Conservation (phyloP, 2,329 filamentous ascomycete genomes). For the Neonectria hederae region DNA sequence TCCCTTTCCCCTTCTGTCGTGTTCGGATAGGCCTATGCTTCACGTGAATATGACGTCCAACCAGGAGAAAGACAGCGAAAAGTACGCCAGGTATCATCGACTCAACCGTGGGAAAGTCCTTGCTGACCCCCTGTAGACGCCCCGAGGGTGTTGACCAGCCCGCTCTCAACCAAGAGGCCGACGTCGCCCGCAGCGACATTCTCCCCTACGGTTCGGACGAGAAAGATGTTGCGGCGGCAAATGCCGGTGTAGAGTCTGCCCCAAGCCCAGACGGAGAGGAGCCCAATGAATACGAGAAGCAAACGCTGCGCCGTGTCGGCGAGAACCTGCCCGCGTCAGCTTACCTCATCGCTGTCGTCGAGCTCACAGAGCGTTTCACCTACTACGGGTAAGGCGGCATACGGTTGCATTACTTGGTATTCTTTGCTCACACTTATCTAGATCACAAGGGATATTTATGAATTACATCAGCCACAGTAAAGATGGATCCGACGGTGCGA, state of each 20-base stretch:
- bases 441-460: slow-evolving; percentile 61
- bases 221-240: slow-evolving; percentile 19
- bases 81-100: slow-evolving; percentile 41
- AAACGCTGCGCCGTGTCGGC: slow-evolving; percentile 60
- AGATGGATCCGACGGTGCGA: slow-evolving; percentile 51
- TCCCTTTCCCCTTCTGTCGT: neutral
- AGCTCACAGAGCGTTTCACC: slow-evolving; percentile 66
- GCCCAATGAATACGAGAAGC: slow-evolving; percentile 62
- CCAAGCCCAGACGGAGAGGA: slow-evolving; percentile 58
- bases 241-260: slow-evolving; percentile 40
- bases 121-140: slow-evolving; percentile 39
- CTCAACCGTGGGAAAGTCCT: neutral
- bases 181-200: slow-evolving; percentile 40
- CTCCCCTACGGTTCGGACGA: slow-evolving; percentile 38
- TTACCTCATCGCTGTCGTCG: slow-evolving; percentile 65
- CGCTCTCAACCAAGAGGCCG: slow-evolving; percentile 35
- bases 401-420: neutral
- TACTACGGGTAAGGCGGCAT: slow-evolving; percentile 55
- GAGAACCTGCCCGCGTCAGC: slow-evolving; percentile 65
- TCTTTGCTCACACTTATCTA: neutral
- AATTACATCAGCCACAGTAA: slow-evolving; percentile 59
- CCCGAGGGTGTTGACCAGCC: slow-evolving; percentile 42
- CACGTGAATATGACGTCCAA: slow-evolving; percentile 44
- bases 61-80: slow-evolving; percentile 46
- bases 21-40: neutral